Conservation (phyloP, 2,329 filamentous ascomycete genomes). For the Ascochyta pisi region DNA sequence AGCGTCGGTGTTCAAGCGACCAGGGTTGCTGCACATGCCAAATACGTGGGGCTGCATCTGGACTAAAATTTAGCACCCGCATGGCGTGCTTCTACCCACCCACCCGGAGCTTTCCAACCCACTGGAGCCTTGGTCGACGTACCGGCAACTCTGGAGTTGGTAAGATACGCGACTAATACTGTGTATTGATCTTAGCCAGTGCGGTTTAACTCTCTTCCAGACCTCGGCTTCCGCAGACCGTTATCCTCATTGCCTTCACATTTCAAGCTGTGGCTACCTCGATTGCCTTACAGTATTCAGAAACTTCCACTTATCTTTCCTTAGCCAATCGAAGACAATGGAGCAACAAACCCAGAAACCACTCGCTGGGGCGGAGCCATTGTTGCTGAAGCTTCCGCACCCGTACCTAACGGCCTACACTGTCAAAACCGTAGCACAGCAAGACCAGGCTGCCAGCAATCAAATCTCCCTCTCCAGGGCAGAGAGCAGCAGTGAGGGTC, state of each 20-base stretch:
- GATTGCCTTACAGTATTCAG: conserved; percentile 12
- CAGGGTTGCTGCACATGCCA: conserved; percentile 19
- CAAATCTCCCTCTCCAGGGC: conserved; percentile 31
- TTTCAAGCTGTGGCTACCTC: conserved; percentile 14
- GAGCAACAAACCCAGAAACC: conserved; percentile 26
- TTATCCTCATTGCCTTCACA: conserved; percentile 12
- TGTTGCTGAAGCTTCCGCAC: conserved; percentile 47
- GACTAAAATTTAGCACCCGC: conserved; percentile 28
- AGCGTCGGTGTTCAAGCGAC: conserved; percentile 15
- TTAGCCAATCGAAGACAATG: conserved; percentile 21
- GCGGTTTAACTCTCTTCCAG: conserved; percentile 16
- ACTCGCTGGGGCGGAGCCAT: conserved; percentile 23
- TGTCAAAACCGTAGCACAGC: conserved; percentile 32
- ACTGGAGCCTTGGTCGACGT: not conserved
- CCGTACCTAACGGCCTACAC: conserved; percentile 48
- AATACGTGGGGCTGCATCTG: conserved; percentile 27
- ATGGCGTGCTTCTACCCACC: conserved; percentile 30
- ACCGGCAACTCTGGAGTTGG: conserved; percentile 16
- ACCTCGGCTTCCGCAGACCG: conserved; percentile 33
- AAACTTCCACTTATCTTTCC: conserved; percentile 8
- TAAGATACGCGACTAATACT: conserved; percentile 35
- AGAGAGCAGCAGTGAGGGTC: conserved; percentile 26
- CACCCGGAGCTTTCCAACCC: conserved; percentile 26
- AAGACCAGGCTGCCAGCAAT: conserved; percentile 28
- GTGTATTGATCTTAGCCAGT: conserved; percentile 26